phyloP scores from a whole-genome alignment of 225 moss, liverwort and hornwort species.

The Anthoceros angustus region DNA sequence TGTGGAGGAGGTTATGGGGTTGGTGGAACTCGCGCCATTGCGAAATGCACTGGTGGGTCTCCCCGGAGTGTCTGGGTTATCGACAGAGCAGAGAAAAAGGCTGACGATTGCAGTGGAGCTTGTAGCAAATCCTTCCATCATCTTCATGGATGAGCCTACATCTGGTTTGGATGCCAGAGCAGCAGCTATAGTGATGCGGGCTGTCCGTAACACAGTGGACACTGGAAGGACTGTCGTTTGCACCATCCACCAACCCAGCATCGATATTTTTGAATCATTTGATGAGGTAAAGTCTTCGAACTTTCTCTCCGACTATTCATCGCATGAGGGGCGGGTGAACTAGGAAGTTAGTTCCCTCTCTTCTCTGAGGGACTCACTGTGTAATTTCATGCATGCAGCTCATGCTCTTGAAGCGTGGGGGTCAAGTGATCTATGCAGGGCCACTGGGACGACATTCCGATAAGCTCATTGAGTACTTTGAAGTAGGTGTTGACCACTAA shows the following conservation, averaged over 20 bases:
- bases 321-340: too few relatives aligned
- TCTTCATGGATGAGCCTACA: slow-evolving; percentile 40
- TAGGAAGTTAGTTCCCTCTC: neutral
- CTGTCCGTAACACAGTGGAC: slow-evolving; percentile 25
- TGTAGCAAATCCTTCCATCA: slow-evolving; percentile 30
- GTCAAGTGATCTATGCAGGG: slow-evolving; percentile 6
- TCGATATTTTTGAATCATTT: slow-evolving; percentile 32
- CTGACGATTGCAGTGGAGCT: slow-evolving; percentile 31
- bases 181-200: slow-evolving; percentile 26
- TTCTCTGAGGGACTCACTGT: neutral
- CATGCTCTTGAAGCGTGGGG: slow-evolving; percentile 10
- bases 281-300: slow-evolving; percentile 19
- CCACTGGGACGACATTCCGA: slow-evolving; percentile 7
- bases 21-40: slow-evolving; percentile 24
- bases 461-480: slow-evolving; percentile 10
- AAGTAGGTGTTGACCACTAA: neutral
- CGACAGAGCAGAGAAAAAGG: slow-evolving; percentile 29
- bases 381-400: slow-evolving; percentile 3
- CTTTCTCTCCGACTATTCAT: neutral
- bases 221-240: slow-evolving; percentile 32
- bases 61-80: slow-evolving; percentile 23
- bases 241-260: slow-evolving; percentile 35
- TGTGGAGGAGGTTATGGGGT: slow-evolving; percentile 22
- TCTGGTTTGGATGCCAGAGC: slow-evolving; percentile 27
- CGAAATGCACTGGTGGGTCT: slow-evolving; percentile 21